A percentile compares a stretch with the other conserved stretches of the same genome.
Evolutionary conservation across 2,329 filamentous ascomycete species (phyloP).

Genomic region (Colletotrichum cereale): DNA sequence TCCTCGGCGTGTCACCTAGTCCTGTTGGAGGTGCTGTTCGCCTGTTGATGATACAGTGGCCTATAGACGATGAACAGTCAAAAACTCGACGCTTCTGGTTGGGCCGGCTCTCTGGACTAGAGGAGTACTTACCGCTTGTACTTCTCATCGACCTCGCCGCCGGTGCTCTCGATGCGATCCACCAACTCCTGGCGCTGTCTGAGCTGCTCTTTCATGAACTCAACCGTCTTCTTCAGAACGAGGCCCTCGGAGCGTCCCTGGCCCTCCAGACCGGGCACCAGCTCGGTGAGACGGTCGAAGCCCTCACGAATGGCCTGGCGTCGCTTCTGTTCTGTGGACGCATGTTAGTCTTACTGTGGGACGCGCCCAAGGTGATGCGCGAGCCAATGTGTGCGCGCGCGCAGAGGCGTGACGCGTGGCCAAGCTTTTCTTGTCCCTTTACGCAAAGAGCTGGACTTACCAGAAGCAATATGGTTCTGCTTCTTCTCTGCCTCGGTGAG

Average conservation of each 20-base stretch:
- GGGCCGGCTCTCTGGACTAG: neutral
- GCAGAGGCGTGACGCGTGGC: neutral
- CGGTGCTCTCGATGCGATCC: constrained; percentile 68
- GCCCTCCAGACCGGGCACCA: constrained; percentile 85
- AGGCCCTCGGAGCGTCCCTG: constrained; percentile 87
- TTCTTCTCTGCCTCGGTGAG: constrained; percentile 68
- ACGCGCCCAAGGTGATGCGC: constrained; percentile 30
- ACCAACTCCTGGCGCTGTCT: constrained; percentile 70
- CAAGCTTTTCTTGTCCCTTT: neutral
- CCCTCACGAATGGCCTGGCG: constrained; percentile 80
- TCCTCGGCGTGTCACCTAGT: neutral
- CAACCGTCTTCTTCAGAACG: constrained; percentile 80
- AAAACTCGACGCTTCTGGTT: neutral
- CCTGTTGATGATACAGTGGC: constrained; percentile 6
- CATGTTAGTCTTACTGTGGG: constrained; percentile 41
- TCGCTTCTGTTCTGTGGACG: constrained; percentile 57
- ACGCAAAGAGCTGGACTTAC: constrained; percentile 48
- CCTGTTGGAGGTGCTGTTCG: constrained; percentile 22
- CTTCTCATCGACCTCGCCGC: constrained; percentile 66
- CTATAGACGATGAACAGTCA: neutral
- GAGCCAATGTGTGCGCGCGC: neutral
- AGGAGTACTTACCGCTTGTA: constrained; percentile 55
- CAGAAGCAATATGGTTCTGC: constrained; percentile 67
- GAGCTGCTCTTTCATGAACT: constrained; percentile 73
- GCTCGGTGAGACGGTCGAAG: constrained; percentile 83